These are phyloP conservation scores for Suhomyces coccinellae DNA, from an alignment of 1,139 yeast genomes.

Conservation along the genomic window DNA sequence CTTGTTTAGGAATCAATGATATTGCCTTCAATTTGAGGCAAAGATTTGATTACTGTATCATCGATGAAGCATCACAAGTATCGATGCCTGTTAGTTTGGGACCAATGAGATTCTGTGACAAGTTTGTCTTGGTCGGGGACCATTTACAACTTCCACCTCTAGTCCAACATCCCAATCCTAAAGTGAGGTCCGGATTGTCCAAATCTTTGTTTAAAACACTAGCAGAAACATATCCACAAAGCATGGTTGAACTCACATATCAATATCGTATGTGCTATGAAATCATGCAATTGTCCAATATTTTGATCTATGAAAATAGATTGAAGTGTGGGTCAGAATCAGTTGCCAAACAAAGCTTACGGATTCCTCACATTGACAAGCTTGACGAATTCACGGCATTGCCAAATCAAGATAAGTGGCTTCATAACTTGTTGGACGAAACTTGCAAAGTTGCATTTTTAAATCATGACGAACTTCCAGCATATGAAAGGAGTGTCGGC, in stretches of 20 bases:
- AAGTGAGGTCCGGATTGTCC: conserved; percentile 63
- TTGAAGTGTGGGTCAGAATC: conserved; percentile 69
- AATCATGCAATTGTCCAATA: conserved; percentile 80
- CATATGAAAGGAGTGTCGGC: conserved; percentile 55
- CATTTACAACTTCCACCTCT: conserved; percentile 90
- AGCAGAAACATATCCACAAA: conserved; percentile 68
- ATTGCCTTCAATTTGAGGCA: conserved; percentile 55
- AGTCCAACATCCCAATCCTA: conserved; percentile 60
- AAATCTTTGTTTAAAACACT: conserved; percentile 73
- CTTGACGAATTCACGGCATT: conserved; percentile 15
- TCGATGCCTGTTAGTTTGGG: conserved; percentile 90
- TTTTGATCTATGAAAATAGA: conserved; percentile 70
- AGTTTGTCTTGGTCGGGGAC: conserved; percentile 90
- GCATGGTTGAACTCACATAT: conserved; percentile 70
- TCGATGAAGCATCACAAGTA: conserved; percentile 96
- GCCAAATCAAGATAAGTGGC: conserved; percentile 26
- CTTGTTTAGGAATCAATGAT: conserved; percentile 79
- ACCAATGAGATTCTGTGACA: conserved; percentile 74
- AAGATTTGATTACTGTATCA: conserved; percentile 85
- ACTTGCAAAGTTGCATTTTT: conserved; percentile 67
- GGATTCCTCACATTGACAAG: conserved; percentile 42
- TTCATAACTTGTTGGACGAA: conserved; percentile 30
- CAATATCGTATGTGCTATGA: conserved; percentile 95
- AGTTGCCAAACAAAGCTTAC: conserved; percentile 60
- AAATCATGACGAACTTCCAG: conserved; percentile 71